Percentiles rank a stretch among this genome's conserved stretches.
Evolutionary conservation across 257 asterid species (phyloP).

Genomic region (Scutellaria galericulata): DNA sequence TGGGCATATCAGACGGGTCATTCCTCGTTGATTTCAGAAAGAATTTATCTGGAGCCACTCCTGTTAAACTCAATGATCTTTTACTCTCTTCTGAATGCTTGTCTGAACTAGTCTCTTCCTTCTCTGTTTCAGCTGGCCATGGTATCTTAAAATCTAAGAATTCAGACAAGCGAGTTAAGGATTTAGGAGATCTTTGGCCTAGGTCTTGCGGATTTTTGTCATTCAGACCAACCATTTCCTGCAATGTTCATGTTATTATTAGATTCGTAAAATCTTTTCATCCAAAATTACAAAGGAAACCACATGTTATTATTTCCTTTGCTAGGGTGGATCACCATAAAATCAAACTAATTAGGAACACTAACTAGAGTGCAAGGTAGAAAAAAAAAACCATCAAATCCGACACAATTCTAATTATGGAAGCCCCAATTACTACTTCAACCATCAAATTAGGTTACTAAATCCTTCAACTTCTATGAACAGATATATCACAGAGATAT

Average conservation of each 20-base stretch:
- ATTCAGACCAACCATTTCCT: conserved; percentile 70
- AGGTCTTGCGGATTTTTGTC: conserved; percentile 50
- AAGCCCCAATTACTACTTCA: not conserved
- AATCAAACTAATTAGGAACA: conserved; percentile 22
- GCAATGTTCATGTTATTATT: conserved; percentile 43
- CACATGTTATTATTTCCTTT: not conserved
- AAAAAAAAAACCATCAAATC: not conserved
- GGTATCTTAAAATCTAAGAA: conserved; percentile 60
- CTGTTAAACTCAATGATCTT: conserved; percentile 48
- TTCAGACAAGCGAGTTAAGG: conserved; percentile 57
- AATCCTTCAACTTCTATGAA: conserved; percentile 14
- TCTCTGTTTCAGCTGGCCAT: conserved; percentile 59
- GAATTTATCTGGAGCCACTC: conserved; percentile 67
- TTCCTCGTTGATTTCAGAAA: conserved; percentile 48
- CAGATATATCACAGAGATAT: not conserved
- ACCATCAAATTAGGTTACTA: conserved; percentile 15
- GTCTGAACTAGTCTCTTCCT: conserved; percentile 43
- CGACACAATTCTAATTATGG: not conserved
- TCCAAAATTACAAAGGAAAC: conserved; percentile 24
- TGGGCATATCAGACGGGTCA: conserved; percentile 37
- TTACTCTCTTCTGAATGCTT: conserved; percentile 45
- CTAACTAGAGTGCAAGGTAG: conserved; percentile 4
- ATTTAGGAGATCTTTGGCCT: conserved; percentile 53
- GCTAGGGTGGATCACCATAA: not conserved
- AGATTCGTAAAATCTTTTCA: conserved; percentile 17